Conservation (phyloP, 352 stramenopile species). For the Phytophthora capsici region DNA sequence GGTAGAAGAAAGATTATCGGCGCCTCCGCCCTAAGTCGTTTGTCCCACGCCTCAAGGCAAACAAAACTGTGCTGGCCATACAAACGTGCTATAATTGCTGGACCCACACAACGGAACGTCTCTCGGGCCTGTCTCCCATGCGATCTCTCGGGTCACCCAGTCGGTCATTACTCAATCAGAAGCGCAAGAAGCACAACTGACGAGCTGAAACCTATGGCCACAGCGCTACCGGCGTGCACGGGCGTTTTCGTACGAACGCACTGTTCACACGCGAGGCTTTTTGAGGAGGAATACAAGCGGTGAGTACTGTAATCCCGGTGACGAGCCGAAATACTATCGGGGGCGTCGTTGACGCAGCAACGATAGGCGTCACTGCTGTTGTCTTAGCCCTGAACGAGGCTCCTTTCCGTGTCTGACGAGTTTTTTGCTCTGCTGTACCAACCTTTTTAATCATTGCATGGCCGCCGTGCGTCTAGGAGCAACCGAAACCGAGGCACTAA, state of each 20-base stretch:
- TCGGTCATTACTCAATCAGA: conserved; percentile 19
- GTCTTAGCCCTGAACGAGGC: neutral
- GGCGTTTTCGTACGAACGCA: conserved; percentile 49
- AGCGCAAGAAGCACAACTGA: neutral
- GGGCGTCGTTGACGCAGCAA: conserved; percentile 15
- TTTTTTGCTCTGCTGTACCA: conserved; percentile 8
- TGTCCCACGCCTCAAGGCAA: conserved; percentile 23
- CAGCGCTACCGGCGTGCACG: conserved; percentile 29
- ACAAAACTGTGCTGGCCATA: conserved; percentile 11
- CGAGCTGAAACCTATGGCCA: conserved; percentile 10
- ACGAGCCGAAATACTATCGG: conserved; percentile 20
- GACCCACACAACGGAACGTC: conserved; percentile 24
- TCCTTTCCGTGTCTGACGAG: conserved; percentile 5
- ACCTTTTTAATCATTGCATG: neutral
- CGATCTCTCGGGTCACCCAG: conserved; percentile 4
- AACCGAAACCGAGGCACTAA: conserved; percentile 58
- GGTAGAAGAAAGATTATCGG: conserved; percentile 10
- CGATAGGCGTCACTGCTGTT: neutral
- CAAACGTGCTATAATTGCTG: conserved; percentile 9
- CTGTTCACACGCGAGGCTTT: conserved; percentile 53
- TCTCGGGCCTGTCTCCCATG: conserved; percentile 14
- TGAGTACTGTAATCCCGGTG: conserved; percentile 19
- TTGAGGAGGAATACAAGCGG: conserved; percentile 71
- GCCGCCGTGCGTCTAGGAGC: conserved; percentile 29
- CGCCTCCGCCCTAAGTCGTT: neutral